Evolutionary conservation across 352 stramenopile species (phyloP).

Genomic region (Globisporangium megalacanthum): DNA sequence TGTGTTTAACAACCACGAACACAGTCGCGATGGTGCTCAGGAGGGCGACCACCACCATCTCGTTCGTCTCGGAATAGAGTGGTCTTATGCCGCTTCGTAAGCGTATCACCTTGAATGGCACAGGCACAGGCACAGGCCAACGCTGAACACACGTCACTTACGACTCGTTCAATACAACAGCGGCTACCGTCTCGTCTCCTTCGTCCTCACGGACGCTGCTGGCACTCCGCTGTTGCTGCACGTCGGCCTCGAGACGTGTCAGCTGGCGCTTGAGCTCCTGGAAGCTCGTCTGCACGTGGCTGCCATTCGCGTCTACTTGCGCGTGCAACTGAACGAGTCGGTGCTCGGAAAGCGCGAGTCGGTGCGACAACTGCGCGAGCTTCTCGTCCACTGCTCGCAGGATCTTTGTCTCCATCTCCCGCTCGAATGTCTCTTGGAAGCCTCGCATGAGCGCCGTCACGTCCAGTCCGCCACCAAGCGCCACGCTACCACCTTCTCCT

Average conservation of each 20-base stretch:
- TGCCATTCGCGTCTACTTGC: conserved; percentile 35
- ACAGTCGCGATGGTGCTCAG: not conserved
- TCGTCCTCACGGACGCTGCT: conserved; percentile 1
- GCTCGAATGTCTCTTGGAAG: conserved; percentile 61
- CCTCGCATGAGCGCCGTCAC: conserved; percentile 35
- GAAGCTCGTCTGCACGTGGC: conserved; percentile 28
- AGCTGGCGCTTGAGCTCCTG: conserved; percentile 43
- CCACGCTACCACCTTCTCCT: not conserved
- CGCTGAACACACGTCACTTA: too few relatives aligned
- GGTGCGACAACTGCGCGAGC: conserved; percentile 40
- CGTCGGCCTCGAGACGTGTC: conserved; percentile 25
- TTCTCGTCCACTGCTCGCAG: conserved; percentile 51
- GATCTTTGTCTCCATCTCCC: conserved; percentile 68
- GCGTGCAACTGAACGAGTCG: conserved; percentile 58
- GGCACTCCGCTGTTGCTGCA: conserved; percentile 21
- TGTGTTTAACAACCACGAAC: not conserved
- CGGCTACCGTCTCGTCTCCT: not conserved
- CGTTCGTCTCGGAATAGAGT: too few relatives aligned
- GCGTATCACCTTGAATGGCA: too few relatives aligned
- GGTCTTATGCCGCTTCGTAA: too few relatives aligned
- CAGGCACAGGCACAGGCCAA: too few relatives aligned
- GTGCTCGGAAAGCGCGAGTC: conserved; percentile 60
- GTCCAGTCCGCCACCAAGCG: conserved; percentile 16
- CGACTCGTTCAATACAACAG: too few relatives aligned
- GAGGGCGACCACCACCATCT: too few relatives aligned